Conservation (phyloP, 2,329 filamentous ascomycete species). For the Fusarium xyrophilum region DNA sequence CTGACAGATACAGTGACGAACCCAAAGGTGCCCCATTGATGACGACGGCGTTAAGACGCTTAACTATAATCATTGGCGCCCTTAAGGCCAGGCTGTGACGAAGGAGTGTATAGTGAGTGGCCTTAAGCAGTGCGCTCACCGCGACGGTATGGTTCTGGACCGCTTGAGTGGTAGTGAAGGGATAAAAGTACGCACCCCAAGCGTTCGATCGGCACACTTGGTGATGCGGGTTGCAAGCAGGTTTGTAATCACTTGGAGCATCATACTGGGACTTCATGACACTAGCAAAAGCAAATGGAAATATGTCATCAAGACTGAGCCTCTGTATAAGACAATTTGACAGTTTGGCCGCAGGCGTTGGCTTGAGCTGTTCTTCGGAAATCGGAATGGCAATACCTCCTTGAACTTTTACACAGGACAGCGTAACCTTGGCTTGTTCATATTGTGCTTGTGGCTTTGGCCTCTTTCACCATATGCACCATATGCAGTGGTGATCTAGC, state of each 20-base stretch:
- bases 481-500: too few species aligned
- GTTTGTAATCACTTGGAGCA: background rate
- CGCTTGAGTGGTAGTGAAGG: background rate
- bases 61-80: too few species aligned
- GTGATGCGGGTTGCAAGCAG: background rate
- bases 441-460: rapidly evolving
- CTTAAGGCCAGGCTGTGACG: background rate
- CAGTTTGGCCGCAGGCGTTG: rapidly evolving
- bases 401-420: rapidly evolving
- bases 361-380: rapidly evolving
- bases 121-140: rapidly evolving
- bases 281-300: background rate
- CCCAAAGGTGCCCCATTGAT: too few species aligned
- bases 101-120: background rate
- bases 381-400: rapidly evolving
- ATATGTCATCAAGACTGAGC: rapidly evolving
- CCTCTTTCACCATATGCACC: too few species aligned
- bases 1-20: too few species aligned
- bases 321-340: too few species aligned
- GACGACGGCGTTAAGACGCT: too few species aligned
- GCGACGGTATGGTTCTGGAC: too few species aligned
- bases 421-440: rapidly evolving
- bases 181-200: too few species aligned
- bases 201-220: too few species aligned
- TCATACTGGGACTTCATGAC: rapidly evolving